phyloP scores from a whole-genome alignment of 495 filamentous ascomycete genomes.

The Penicillium herquei region DNA sequence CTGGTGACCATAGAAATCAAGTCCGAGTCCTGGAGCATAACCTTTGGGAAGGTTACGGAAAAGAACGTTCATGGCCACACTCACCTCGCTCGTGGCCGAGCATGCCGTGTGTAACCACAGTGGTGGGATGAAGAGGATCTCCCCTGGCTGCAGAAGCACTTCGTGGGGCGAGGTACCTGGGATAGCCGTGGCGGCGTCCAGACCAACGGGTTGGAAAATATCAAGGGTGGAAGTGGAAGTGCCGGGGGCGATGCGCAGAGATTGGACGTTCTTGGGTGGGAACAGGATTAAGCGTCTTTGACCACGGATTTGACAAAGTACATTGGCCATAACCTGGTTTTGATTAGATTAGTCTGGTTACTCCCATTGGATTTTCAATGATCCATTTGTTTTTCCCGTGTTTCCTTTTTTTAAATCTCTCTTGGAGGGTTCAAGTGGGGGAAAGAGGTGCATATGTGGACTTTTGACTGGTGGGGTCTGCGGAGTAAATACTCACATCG shows the following conservation, averaged over 20 bases:
- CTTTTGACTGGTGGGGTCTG: neutral
- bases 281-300: slow-evolving; percentile 60
- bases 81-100: slow-evolving; percentile 57
- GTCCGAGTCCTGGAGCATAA: slow-evolving; percentile 72
- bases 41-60: slow-evolving; percentile 67
- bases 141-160: slow-evolving; percentile 62
- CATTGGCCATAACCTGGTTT: slow-evolving; percentile 78
- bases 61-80: slow-evolving; percentile 82
- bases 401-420: neutral
- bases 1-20: slow-evolving; percentile 85
- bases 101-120: slow-evolving; percentile 80
- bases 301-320: slow-evolving; percentile 77
- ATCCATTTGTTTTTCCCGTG: neutral
- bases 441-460: neutral
- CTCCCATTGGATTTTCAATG: neutral
- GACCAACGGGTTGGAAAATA: slow-evolving; percentile 54
- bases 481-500: slow-evolving; percentile 55
- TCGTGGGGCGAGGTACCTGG: slow-evolving; percentile 63
- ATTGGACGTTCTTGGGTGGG: slow-evolving; percentile 69
- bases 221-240: slow-evolving; percentile 76
- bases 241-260: slow-evolving; percentile 70
- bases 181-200: slow-evolving; percentile 36
- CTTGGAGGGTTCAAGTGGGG: neutral
- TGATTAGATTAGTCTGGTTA: neutral
- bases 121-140: slow-evolving; percentile 77